Evolutionary conservation across 495 filamentous ascomycete genomes (phyloP).

Genomic region (Talaromyces borbonicus): DNA sequence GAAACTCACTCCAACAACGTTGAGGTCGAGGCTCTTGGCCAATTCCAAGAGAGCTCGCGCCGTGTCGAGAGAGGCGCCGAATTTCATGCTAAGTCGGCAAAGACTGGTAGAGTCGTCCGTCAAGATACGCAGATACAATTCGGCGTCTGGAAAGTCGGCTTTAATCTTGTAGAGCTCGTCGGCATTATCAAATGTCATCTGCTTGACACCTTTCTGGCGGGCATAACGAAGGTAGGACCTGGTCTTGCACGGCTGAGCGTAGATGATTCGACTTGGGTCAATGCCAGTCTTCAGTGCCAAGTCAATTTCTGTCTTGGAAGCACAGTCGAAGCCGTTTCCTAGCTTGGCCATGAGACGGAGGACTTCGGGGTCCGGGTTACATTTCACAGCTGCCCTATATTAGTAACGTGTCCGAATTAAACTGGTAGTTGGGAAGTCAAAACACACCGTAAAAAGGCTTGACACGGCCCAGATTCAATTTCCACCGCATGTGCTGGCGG

Average conservation of each 20-base stretch:
- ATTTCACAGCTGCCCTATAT: slow-evolving; percentile 98
- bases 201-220: slow-evolving; percentile 71
- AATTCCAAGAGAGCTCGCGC: slow-evolving; percentile 69
- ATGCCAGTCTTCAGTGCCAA: slow-evolving; percentile 75
- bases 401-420: neutral
- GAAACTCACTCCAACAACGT: slow-evolving; percentile 94
- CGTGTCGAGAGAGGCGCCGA: slow-evolving; percentile 78
- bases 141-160: slow-evolving; percentile 74
- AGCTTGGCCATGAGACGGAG: slow-evolving; percentile 76
- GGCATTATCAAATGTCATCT: slow-evolving; percentile 98
- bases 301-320: slow-evolving; percentile 94
- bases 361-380: slow-evolving; percentile 88
- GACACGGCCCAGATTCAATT: slow-evolving; percentile 82
- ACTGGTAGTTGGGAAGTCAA: neutral
- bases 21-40: slow-evolving; percentile 80
- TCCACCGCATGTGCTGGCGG: slow-evolving; percentile 97
- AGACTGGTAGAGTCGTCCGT: slow-evolving; percentile 93
- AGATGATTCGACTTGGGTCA: slow-evolving; percentile 90
- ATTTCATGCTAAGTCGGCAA: slow-evolving; percentile 93
- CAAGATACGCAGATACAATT: slow-evolving; percentile 85
- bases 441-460: slow-evolving; percentile 92
- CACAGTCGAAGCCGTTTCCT: slow-evolving; percentile 95
- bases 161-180: slow-evolving; percentile 98
- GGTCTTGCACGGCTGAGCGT: slow-evolving; percentile 98
- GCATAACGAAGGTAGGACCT: slow-evolving; percentile 94